Conservation (phyloP, 106 monocot species). For the Iris macrosiphon region DNA sequence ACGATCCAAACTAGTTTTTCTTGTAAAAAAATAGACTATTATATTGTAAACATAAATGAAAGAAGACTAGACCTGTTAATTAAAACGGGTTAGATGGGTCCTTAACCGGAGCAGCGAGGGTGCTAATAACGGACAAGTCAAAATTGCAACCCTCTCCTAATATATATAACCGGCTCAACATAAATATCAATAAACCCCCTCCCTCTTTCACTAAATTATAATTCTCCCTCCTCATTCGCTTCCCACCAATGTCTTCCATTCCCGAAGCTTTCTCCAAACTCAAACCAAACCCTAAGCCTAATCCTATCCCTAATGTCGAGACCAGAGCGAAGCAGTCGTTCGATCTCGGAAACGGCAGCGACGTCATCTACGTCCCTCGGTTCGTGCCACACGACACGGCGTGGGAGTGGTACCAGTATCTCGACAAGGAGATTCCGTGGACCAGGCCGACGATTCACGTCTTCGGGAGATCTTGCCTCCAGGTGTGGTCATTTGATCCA, state of each 20-base stretch:
- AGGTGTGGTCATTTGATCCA: too few relatives aligned
- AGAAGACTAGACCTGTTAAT: too few relatives aligned
- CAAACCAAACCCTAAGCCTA: slow-evolving; percentile 21
- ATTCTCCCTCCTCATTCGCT: neutral
- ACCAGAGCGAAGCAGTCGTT: slow-evolving; percentile 1
- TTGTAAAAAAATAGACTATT: too few relatives aligned
- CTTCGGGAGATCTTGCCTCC: slow-evolving; percentile 61
- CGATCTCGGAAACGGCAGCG: slow-evolving; percentile 56
- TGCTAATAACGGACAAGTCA: too few relatives aligned
- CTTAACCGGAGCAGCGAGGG: too few relatives aligned
- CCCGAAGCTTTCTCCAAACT: slow-evolving; percentile 6
- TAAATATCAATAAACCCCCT: neutral
- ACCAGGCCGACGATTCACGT: slow-evolving; percentile 50
- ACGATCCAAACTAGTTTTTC: too few relatives aligned
- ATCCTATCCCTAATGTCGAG: slow-evolving; percentile 7
- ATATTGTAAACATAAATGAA: too few relatives aligned
- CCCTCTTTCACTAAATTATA: neutral
- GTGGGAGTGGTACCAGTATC: slow-evolving; percentile 48
- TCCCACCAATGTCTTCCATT: slow-evolving; percentile 10
- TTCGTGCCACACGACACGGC: slow-evolving; percentile 43
- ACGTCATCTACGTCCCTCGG: slow-evolving; percentile 38
- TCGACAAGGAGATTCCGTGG: slow-evolving; percentile 70
- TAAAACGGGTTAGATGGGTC: too few relatives aligned
- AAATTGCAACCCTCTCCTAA: neutral
- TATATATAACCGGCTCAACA: neutral